Evolutionary conservation across 148 eudicot species (phyloP), one percentile per base, ranked within the genome.

Genomic region (Silene conica): DNA sequence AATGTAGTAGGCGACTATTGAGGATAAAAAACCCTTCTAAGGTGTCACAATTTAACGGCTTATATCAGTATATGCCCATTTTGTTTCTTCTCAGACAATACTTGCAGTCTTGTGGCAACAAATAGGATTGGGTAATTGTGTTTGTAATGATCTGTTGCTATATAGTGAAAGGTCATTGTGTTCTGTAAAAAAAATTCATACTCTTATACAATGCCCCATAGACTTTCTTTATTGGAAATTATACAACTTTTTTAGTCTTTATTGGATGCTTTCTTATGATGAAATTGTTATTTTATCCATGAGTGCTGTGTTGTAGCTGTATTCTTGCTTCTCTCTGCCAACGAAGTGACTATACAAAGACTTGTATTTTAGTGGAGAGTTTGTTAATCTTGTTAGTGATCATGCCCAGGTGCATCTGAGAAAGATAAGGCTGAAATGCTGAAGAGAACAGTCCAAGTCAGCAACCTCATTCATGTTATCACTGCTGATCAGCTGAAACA

Each of bases 401-500:
- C 76, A 46, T 71, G 68, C 65, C 50, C 77, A 87, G 90, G 87
- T 80, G 69, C 85, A 70, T 81, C 83, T 71, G 97, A 88, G 75
- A 87, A 73, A 61, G 96, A 86, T 50, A 78, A 76, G 20, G 82
- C 84, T 71, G 87, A 88, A 59, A 67, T 84, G 50, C 83, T 95
- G 76, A 95, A 86, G 61, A 92, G 78, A 74, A 92, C 96, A 3
- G 79, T 95, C 73, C 98, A 92, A 95, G 92, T 95, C 80, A 95
- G 98, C 91, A 95, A 95, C 83, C 89, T 95, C 82, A 87, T 86
- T 76, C 97, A 97, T 43, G 78, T 84, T 76, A 90, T 95, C 74
- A 90, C 97, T 18, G 98, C 78, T 72, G 98, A 95, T 67, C 97
- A 95, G 78, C 78, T 95, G 81, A 92, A 92, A 73, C 97, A 90